phyloP scores from a whole-genome alignment of 2,329 filamentous ascomycete species.

The Monosporascus sp. region DNA sequence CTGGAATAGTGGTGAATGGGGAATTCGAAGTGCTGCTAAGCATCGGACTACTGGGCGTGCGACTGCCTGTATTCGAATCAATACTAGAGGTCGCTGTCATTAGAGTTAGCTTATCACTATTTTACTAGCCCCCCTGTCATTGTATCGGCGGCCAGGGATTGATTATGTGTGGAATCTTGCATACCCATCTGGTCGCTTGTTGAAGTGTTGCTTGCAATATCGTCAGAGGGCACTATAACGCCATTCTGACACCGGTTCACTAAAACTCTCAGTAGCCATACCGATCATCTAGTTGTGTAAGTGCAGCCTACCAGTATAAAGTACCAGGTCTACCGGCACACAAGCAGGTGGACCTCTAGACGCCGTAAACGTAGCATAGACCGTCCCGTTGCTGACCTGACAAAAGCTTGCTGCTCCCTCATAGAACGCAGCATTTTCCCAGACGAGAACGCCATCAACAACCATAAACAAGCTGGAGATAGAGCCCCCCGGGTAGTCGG shows the following conservation, averaged over 20 bases:
- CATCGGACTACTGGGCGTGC: no score
- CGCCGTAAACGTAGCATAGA: constrained; percentile 13
- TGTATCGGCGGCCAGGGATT: not conserved
- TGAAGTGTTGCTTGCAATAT: not conserved
- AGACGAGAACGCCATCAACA: constrained; percentile 9
- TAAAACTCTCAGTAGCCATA: not conserved
- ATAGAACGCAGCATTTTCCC: constrained; percentile 12
- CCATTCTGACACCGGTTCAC: constrained; percentile 7
- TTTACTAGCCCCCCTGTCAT: no score
- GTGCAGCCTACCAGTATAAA: constrained; percentile 12
- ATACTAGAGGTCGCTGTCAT: no score
- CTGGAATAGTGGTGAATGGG: no score
- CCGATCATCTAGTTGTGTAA: not conserved
- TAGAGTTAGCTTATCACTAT: no score
- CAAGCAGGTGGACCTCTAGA: constrained; percentile 7
- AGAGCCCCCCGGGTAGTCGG: constrained; percentile 2
- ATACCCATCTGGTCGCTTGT: not conserved
- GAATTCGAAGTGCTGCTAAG: no score
- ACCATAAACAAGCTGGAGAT: constrained; percentile 7
- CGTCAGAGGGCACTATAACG: not conserved
- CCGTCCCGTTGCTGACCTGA: constrained; percentile 1
- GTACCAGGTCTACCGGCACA: constrained; percentile 6
- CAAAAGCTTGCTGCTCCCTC: constrained; percentile 13
- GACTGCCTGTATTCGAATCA: no score
- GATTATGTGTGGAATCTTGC: not conserved